phyloP scores from a whole-genome alignment of 306 rosid genomes.

The Macrotyloma uniflorum region DNA sequence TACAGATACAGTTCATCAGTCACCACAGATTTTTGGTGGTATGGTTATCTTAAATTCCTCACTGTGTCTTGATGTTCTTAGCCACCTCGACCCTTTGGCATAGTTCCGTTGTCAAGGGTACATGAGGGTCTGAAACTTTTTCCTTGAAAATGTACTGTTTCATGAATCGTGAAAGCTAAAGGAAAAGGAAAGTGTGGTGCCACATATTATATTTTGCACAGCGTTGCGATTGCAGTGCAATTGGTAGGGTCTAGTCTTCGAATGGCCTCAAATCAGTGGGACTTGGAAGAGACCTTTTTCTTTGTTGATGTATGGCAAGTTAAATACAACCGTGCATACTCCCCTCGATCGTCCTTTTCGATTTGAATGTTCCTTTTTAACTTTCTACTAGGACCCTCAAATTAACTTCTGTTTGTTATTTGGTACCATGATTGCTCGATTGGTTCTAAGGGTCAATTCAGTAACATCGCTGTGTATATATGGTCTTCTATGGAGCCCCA shows the following conservation, averaged over 20 bases:
- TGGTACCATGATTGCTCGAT: constrained; percentile 25
- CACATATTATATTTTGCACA: constrained; percentile 31
- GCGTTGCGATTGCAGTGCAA: background rate
- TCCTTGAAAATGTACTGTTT: constrained; percentile 17
- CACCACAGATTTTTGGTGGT: background rate
- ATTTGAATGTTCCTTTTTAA: constrained; percentile 23
- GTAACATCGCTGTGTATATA: background rate
- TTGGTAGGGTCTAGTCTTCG: constrained; percentile 28
- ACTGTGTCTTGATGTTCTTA: background rate
- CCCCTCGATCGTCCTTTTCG: background rate
- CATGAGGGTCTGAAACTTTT: no score
- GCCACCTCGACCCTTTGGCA: background rate
- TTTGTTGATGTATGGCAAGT: background rate
- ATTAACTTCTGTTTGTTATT: constrained; percentile 24
- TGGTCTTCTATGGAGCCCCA: background rate
- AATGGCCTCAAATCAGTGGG: constrained; percentile 26
- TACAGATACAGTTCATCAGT: background rate
- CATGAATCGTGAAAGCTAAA: constrained; percentile 37
- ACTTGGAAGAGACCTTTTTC: constrained; percentile 16
- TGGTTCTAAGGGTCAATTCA: constrained; percentile 20
- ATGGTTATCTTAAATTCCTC: background rate
- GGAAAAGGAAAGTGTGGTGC: constrained; percentile 33
- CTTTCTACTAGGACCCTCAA: constrained; percentile 33
- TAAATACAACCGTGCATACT: background rate
- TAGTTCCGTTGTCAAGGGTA: constrained; percentile 9